phyloP scores from a whole-genome alignment of 2,329 filamentous ascomycete species.

The Zarea fungicola region DNA sequence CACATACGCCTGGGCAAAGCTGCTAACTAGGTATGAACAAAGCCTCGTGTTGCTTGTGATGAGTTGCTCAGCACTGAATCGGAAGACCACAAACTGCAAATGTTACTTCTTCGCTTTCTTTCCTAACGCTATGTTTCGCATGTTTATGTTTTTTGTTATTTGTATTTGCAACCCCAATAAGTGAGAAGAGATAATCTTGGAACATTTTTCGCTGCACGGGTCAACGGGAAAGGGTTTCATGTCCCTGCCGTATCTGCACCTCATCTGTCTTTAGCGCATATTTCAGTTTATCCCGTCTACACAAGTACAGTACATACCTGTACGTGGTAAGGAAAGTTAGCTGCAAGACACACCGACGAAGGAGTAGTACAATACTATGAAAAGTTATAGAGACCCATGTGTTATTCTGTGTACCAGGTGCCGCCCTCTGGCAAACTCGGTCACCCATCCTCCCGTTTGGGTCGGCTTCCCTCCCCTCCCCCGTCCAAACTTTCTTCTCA shows the following conservation, averaged over 20 bases:
- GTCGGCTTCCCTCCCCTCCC: conserved; percentile 1
- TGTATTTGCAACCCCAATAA: too few relatives aligned
- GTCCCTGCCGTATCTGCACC: background rate
- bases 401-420: conserved; percentile 1
- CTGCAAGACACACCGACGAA: too few relatives aligned
- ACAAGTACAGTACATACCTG: too few relatives aligned
- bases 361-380: conserved; percentile 6
- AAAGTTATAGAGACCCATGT: background rate
- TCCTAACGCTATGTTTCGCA: background rate
- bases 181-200: too few relatives aligned
- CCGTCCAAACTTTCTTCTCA: background rate
- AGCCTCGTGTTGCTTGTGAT: background rate
- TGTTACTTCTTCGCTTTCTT: background rate
- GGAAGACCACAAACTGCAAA: background rate
- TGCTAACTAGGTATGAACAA: too few relatives aligned
- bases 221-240: background rate
- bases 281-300: background rate
- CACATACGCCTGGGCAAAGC: too few relatives aligned
- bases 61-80: background rate
- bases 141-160: background rate
- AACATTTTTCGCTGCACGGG: too few relatives aligned
- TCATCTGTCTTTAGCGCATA: background rate
- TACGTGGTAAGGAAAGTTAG: too few relatives aligned
- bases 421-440: background rate
- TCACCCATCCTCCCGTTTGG: background rate